phyloP scores from a whole-genome alignment of 129 eudicot species.

The Centrapalus pauciflorus region DNA sequence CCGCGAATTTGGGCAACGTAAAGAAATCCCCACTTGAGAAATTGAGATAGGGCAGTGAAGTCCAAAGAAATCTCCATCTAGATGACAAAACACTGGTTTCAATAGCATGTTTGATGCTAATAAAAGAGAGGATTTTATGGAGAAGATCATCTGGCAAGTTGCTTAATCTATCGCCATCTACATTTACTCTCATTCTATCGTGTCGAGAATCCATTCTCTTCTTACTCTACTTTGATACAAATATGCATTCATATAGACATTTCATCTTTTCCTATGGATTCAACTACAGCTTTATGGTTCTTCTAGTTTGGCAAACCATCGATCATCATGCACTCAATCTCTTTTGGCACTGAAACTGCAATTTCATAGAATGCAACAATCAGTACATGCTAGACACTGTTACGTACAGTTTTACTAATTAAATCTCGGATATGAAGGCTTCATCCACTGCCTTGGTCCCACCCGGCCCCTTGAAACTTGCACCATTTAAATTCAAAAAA shows the following conservation, averaged over 20 bases:
- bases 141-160: constrained; percentile 8
- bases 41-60: not conserved
- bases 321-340: not conserved
- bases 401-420: too few relatives aligned
- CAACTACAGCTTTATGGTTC: too few relatives aligned
- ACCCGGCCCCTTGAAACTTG: too few relatives aligned
- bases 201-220: not conserved
- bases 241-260: too few relatives aligned
- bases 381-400: not conserved
- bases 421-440: too few relatives aligned
- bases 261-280: too few relatives aligned
- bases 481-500: too few relatives aligned
- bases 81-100: not conserved
- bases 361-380: not conserved
- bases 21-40: not conserved
- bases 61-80: not conserved
- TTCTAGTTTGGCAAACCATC: not conserved
- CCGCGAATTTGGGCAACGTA: not conserved
- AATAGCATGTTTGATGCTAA: not conserved
- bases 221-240: not conserved
- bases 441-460: too few relatives aligned
- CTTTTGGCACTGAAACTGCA: not conserved
- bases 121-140: constrained; percentile 9
- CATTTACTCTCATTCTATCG: not conserved
- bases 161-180: constrained; percentile 8